Evolutionary conservation across 2,329 filamentous ascomycete species (phyloP).

Genomic region (Leptographium flavum): DNA sequence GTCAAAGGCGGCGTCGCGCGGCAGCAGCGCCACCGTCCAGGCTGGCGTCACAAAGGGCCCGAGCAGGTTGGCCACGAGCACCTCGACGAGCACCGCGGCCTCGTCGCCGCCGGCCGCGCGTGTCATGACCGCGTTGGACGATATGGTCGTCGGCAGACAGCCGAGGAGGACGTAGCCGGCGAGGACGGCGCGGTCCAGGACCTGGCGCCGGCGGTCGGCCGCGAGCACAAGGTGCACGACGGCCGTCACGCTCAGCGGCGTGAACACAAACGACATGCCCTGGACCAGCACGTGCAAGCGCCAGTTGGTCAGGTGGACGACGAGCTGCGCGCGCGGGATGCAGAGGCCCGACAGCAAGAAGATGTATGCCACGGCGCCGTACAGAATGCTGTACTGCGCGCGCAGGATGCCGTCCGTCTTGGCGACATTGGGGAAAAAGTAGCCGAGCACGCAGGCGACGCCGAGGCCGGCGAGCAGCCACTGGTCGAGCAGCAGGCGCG

Average conservation of each 20-base stretch:
- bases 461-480: constrained; percentile 52
- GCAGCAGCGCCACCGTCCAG: constrained; percentile 47
- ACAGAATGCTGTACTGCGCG: constrained; percentile 47
- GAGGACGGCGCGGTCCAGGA: constrained; percentile 49
- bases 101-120: constrained; percentile 29
- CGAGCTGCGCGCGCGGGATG: constrained; percentile 26
- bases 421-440: constrained; percentile 31
- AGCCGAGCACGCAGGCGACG: constrained; percentile 32
- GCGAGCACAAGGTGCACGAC: constrained; percentile 32
- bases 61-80: constrained; percentile 54
- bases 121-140: constrained; percentile 63
- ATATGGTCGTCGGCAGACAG: constrained; percentile 59
- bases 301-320: constrained; percentile 14
- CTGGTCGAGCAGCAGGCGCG: constrained; percentile 33
- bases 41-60: constrained; percentile 55
- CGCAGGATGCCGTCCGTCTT: constrained; percentile 32
- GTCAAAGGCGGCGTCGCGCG: constrained; percentile 32
- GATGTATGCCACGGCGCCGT: constrained; percentile 54
- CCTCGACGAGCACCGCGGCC: constrained; percentile 47
- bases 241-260: constrained; percentile 37
- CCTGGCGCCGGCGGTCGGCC: constrained; percentile 30
- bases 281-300: constrained; percentile 54
- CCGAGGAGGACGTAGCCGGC: constrained; percentile 53
- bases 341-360: constrained; percentile 60
- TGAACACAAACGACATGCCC: constrained; percentile 50